Evolutionary conservation across 176 grass and related monocot species (phyloP), one percentile per base, ranked within the genome.

Genomic region (Hsuehochloa calcarea): DNA sequence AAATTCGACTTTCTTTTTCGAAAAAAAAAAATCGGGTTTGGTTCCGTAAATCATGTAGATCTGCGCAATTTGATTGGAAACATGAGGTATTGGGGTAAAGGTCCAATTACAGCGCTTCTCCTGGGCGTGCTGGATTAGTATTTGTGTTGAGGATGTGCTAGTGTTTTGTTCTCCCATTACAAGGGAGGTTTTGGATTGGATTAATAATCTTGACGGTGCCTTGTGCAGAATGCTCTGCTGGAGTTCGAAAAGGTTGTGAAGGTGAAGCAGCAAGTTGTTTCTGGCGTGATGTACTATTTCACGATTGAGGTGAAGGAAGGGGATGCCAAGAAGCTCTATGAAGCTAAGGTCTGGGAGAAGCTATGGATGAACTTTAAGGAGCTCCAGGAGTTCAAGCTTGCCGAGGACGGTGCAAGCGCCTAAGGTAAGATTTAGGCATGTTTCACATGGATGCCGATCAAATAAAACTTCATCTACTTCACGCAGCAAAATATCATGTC

Each of bases 261-360:
- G 74, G 82, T 90, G 60, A 94, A 72, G 82, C 20, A 66, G 40
- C 92, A 94, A 74, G 88, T 90, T 19, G 94, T 97, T 58, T 46
- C 94, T 50, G 94, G 94, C 55, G 65, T 38, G 14, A 82, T 94
- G 79, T 84, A 94, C 77, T 80, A 92, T 70, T 39, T 97, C 19
- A 94, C 92, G 0, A 20, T 97, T 50, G 85, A 94, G 66, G 92
- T 60, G 29, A 86, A 82, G 47, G 92, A 94, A 47, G 71, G 82
- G 4, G 86, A 77, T 15, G 29, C 26, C 64, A 94, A 87, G 74
- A 94, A 92, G 55, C 58, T 94, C 59, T 86, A 92, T 41, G 94
- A 97, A 80, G 94, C 94, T 25, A 92, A 91, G 80, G 75, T 97
- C 12, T 92, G 90, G 94, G 94, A 92, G 61, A 91, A 97, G 69